Base-by-base conservation (phyloP, 257 asterid genomes). In the Penstemon davidsonii region DNA sequence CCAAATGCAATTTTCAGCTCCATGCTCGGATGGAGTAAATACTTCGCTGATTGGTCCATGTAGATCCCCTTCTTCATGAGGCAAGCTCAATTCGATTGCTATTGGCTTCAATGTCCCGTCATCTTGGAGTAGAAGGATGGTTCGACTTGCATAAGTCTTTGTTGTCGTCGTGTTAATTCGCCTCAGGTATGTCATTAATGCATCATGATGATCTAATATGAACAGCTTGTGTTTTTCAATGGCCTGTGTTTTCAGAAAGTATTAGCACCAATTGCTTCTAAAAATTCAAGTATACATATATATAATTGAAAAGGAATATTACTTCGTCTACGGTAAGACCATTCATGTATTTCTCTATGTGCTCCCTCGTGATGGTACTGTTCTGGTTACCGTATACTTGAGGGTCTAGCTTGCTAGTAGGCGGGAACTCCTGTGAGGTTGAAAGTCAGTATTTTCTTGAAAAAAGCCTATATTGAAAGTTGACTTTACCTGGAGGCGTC, bases 11-110 rank as follows among this genome's bases (percentile, higher is more conserved):
- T 78, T 81, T 15, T 80, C 87, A 12, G 85, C 75, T 60, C 94
- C 95, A 5, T 88, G 68, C 10, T 85, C 75, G 18, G 84, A 73
- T 7, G 96, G 96, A n/a, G 96, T 88, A 69, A 72, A 88, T 11
- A 93, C 97, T 73, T 76, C 71, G 55, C 96, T 78, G n/a, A 66
- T 55, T 53, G 88, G 81, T 53, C 98, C 98, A 6, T 61, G 77
- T 13, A 42, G 63, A 38, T 82, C 86, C 41, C 93, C 96, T 45
- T 79, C 80, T 53, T 84, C 72, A 66, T 85, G 92, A 12, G 97
- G 97, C 75, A 85, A 75, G 82, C 97, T 93, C 73, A 93, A 69
- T 73, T 93, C 99, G 33, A 93, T 93, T 7, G 91, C 99, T 39
- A 93, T 67, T 62, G 99, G 99, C 84, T 81, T 93, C 79, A 93